phyloP scores from a whole-genome alignment of 257 asterid species.

The Solanum chiquidenum region DNA sequence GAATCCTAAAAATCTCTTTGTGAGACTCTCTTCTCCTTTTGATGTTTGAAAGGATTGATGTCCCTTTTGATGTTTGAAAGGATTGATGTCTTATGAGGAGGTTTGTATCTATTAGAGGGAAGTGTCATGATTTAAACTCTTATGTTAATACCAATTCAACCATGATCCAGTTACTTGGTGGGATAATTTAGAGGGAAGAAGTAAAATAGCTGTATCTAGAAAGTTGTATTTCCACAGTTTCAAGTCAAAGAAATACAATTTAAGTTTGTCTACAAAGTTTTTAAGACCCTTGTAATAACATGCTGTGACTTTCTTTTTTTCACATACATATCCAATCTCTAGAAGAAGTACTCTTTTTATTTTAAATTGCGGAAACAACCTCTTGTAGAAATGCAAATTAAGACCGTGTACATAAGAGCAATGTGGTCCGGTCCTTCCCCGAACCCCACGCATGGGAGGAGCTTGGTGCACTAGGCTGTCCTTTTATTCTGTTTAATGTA shows the following conservation, averaged over 20 bases:
- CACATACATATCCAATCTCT: background rate
- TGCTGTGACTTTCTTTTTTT: background rate
- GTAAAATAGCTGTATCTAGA: background rate
- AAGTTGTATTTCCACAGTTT: background rate
- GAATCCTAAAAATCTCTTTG: background rate
- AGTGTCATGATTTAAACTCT: background rate
- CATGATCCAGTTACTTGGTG: background rate
- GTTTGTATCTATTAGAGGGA: background rate
- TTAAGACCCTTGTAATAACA: background rate
- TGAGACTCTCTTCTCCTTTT: background rate
- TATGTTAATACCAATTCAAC: background rate
- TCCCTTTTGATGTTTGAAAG: background rate
- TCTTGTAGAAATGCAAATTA: background rate
- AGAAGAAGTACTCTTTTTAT: background rate
- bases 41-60: background rate
- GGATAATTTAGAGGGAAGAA: background rate
- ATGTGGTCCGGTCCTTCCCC: background rate
- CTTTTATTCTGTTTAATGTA: background rate
- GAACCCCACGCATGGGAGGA: background rate
- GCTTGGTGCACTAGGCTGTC: background rate
- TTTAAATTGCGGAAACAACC: background rate
- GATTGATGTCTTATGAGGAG: background rate
- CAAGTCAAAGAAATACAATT: background rate
- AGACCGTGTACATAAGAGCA: background rate
- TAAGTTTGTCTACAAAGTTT: background rate